Conservation (phyloP, 306 rosid species). For the Clitoria ternatea region DNA sequence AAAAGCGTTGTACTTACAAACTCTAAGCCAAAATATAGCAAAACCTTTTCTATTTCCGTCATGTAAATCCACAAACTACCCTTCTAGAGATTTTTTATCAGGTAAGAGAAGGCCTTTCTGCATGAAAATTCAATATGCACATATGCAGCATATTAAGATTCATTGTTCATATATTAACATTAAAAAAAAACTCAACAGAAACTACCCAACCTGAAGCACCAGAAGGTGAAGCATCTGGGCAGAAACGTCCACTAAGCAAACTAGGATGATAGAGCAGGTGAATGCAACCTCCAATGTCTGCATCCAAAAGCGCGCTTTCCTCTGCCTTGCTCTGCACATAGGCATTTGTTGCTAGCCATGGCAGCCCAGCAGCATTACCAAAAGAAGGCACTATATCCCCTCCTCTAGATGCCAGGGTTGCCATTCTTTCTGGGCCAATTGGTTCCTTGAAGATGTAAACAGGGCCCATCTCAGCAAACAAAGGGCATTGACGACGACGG, state of each 20-base stretch:
- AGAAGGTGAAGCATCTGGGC: slow-evolving; percentile 97
- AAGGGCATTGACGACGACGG: slow-evolving; percentile 97
- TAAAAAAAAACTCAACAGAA: slow-evolving; percentile 3
- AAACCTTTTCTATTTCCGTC: neutral
- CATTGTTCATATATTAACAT: slow-evolving; percentile 15
- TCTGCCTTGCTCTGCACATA: slow-evolving; percentile 67
- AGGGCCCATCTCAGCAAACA: slow-evolving; percentile 99
- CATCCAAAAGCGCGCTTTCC: slow-evolving; percentile 83
- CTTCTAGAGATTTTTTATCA: slow-evolving; percentile 12
- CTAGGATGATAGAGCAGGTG: slow-evolving; percentile 97
- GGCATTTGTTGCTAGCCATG: slow-evolving; percentile 82
- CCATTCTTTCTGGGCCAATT: slow-evolving; percentile 87
- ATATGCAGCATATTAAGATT: slow-evolving; percentile 9
- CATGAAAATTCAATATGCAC: neutral
- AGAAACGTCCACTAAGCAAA: slow-evolving; percentile 90
- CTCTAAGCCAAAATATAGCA: slow-evolving; percentile 15
- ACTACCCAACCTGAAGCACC: slow-evolving; percentile 79
- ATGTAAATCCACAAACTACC: slow-evolving; percentile 21
- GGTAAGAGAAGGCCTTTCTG: slow-evolving; percentile 17
- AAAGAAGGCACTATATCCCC: slow-evolving; percentile 91
- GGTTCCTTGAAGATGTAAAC: slow-evolving; percentile 96
- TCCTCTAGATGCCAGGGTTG: slow-evolving; percentile 86
- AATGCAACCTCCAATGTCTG: slow-evolving; percentile 82
- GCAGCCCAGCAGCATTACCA: slow-evolving; percentile 90
- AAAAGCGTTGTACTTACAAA: neutral